These are phyloP conservation scores for Ogataea methanolica DNA, from an alignment of 805 yeast species.

Conservation along the genomic window DNA sequence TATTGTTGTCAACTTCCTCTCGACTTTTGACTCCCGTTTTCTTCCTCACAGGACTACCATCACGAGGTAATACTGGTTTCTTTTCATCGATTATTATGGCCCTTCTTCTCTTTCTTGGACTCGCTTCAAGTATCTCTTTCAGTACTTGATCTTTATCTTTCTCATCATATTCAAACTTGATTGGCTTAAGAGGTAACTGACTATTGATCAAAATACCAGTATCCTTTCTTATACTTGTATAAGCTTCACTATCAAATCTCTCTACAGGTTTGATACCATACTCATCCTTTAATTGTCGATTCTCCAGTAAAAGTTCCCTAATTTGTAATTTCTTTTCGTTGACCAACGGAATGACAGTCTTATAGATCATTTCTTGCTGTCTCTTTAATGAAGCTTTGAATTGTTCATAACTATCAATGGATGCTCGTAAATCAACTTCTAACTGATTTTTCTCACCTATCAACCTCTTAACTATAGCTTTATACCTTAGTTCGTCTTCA, in stretches of 20 bases:
- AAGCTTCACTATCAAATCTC: background rate
- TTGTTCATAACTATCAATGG: background rate
- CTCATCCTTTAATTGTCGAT: background rate
- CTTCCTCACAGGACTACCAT: background rate
- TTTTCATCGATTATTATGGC: background rate
- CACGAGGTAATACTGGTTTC: background rate
- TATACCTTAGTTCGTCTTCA: conserved; percentile 9
- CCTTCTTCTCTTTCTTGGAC: conserved; percentile 15
- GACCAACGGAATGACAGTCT: conserved; percentile 14
- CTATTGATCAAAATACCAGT: conserved; percentile 1
- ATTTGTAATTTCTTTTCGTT: conserved; percentile 14
- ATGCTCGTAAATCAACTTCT: background rate
- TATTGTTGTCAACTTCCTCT: background rate
- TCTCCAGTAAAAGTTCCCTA: conserved; percentile 2
- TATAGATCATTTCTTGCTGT: conserved; percentile 3
- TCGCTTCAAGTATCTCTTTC: conserved; percentile 12
- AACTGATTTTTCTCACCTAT: conserved; percentile 3
- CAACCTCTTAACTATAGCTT: conserved; percentile 4
- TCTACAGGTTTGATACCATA: background rate
- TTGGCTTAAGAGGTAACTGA: conserved; percentile 14
- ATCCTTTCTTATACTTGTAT: background rate
- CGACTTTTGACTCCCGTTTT: too few species aligned
- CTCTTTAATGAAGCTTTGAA: background rate
- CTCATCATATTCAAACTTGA: conserved; percentile 14
- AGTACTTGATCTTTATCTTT: conserved; percentile 6